phyloP scores from a whole-genome alignment of 345 rosid species.

The Reutealis trisperma region DNA sequence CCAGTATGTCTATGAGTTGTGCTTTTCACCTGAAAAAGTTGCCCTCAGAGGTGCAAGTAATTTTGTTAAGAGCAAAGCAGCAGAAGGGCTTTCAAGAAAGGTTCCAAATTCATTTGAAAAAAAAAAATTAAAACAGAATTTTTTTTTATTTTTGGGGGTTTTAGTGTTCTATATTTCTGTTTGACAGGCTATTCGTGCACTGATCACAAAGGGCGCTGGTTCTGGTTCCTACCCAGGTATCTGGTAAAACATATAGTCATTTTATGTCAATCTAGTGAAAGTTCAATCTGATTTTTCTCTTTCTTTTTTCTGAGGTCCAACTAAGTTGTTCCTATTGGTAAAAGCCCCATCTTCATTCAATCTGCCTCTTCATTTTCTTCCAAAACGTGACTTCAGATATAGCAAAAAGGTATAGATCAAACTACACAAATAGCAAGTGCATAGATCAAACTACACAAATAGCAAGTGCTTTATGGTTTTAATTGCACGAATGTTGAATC shows the following conservation, averaged over 20 bases:
- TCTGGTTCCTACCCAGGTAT: conserved; percentile 76
- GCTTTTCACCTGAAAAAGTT: conserved; percentile 43
- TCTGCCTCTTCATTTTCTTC: conserved; percentile 83
- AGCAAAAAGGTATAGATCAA: conserved; percentile 63
- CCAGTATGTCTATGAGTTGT: conserved; percentile 57
- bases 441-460: neutral
- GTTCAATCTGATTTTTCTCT: neutral
- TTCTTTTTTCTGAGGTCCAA: conserved; percentile 50
- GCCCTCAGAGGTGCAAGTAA: conserved; percentile 33
- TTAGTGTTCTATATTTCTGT: neutral
- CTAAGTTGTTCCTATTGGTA: conserved; percentile 73
- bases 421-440: neutral
- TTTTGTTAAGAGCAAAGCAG: conserved; percentile 58
- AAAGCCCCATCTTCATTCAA: conserved; percentile 74
- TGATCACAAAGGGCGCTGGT: conserved; percentile 82
- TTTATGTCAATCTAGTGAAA: conserved; percentile 9
- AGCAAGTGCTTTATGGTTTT: neutral
- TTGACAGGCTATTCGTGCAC: conserved; percentile 67
- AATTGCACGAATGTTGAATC: neutral
- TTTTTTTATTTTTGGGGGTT: neutral
- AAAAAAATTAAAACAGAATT: neutral
- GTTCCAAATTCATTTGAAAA: conserved; percentile 30
- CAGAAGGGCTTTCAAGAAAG: conserved; percentile 80
- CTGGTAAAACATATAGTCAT: conserved; percentile 15
- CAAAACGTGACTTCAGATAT: conserved; percentile 87